Base-by-base conservation (phyloP, 768 basidiomycete species). In the Pleurotus tuber-regium region DNA sequence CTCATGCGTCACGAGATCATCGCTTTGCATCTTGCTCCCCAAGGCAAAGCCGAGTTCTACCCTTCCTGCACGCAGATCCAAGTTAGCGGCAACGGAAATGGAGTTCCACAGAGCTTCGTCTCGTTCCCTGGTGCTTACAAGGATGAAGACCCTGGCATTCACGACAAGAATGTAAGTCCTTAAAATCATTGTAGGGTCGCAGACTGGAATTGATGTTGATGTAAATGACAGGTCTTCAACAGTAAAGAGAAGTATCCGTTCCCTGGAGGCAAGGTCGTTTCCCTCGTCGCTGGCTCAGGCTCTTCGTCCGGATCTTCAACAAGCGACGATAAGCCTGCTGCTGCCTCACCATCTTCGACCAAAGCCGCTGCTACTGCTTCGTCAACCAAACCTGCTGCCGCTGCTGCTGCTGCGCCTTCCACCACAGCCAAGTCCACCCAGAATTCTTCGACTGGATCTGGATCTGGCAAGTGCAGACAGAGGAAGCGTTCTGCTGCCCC, bases 31-130 rank as follows among this genome's bases (percentile, higher is more conserved):
- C 69, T 75, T 40, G 80, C 76, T 39, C 57, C 56, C 1, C 12
- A 60, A n/a, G 78, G 79, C 11, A 79, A 79, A 21, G 82, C 78
- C 3, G 82, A 83, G 63, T 83, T 82, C 63, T 83, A 83, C 55
- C 78, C 79, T 1, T 73, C 78, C 11, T 83, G 81, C 61, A 70
- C 70, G 4, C 63, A 73, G 66, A 61, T 76, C 50, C 65, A 66
- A 53, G 54, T 81, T 41, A 51, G 62, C 4, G 78, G 79, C 7
- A 68, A 63, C 39, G 67, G 69, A 38, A 65, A 68, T 19, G 72
- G 68, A 4, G 57, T 55, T 6, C 72, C 76, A 4, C 54, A 59
- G 0, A 28, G 63, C 19, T 72, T 69, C 36, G 78, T 78, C 26
- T 60, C 57, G 19, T 72, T 82, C 57, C 80, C 82, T 2, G 82